Evolutionary conservation across 805 yeast species (phyloP).

Genomic region (Saturnispora ahearnii): DNA sequence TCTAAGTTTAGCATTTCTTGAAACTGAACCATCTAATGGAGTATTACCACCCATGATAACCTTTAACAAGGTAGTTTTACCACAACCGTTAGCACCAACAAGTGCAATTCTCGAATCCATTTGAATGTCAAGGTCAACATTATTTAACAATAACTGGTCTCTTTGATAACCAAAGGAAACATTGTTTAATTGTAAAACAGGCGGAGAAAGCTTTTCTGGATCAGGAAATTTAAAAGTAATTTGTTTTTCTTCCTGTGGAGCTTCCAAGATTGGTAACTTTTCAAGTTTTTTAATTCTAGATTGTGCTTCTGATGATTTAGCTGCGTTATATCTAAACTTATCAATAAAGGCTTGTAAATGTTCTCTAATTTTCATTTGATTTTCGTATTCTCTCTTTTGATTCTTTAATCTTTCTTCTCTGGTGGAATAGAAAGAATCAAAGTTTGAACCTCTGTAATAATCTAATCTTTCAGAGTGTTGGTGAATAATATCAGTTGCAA

Average conservation of each 20-base stretch:
- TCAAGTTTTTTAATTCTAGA: constrained; percentile 95
- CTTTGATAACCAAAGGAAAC: constrained; percentile 81
- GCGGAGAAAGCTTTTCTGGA: constrained; percentile 88
- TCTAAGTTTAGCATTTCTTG: constrained; percentile 76
- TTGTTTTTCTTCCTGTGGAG: constrained; percentile 86
- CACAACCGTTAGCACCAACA: constrained; percentile 99
- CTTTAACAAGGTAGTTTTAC: constrained; percentile 92
- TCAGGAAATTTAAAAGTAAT: constrained; percentile 90
- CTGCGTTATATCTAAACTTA: constrained; percentile 95
- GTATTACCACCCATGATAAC: constrained; percentile 67
- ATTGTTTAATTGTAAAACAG: constrained; percentile 78
- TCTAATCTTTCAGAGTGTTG: constrained; percentile 97
- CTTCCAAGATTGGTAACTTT: constrained; percentile 83
- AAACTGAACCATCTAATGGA: constrained; percentile 72
- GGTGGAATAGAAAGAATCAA: constrained; percentile 86
- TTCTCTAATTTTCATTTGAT: constrained; percentile 90
- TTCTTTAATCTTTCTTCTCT: constrained; percentile 92
- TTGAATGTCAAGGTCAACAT: constrained; percentile 85
- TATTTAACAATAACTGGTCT: constrained; percentile 50
- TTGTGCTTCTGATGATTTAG: constrained; percentile 95
- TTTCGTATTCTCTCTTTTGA: constrained; percentile 91
- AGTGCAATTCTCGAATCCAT: constrained; percentile 92
- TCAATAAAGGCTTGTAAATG: constrained; percentile 94
- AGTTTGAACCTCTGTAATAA: constrained; percentile 89
- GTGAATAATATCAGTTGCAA: constrained; percentile 95